A percentile compares a stretch with the other conserved stretches of the same genome.
These are phyloP conservation scores for Eucalyptus leucophloia DNA, from an alignment of 345 rosid species.

Conservation along the genomic window DNA sequence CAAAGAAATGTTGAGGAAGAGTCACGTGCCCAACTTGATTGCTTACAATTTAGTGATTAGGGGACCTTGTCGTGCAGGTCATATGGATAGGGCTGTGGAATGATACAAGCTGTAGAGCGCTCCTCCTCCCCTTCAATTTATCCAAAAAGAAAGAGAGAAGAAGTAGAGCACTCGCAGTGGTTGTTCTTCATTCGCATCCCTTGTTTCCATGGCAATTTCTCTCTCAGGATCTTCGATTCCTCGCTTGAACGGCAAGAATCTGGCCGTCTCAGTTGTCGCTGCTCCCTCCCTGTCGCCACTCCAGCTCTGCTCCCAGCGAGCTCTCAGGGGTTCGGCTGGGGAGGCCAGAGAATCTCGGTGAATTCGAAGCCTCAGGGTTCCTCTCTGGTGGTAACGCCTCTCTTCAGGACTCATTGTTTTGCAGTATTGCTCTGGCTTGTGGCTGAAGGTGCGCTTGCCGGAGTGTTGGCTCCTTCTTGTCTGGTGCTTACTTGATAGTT, in stretches of 20 bases:
- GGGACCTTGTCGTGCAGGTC: no score
- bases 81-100: no score
- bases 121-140: no score
- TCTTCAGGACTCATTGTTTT: not conserved
- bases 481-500: not conserved
- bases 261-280: not conserved
- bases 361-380: not conserved
- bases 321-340: not conserved
- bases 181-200: not conserved
- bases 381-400: not conserved
- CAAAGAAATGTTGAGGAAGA: no score
- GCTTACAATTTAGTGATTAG: no score
- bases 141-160: no score
- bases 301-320: not conserved
- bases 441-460: not conserved
- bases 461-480: not conserved
- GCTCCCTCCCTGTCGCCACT: slow-evolving; percentile 3
- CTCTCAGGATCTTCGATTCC: slow-evolving; percentile 17
- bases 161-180: not conserved
- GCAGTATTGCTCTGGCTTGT: not conserved
- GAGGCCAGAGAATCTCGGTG: not conserved
- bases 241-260: not conserved
- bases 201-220: slow-evolving; percentile 37
- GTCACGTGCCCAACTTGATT: no score
- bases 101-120: no score